Evolutionary conservation across 352 stramenopile species (phyloP).

Genomic region (Globisporangium paddicum): DNA sequence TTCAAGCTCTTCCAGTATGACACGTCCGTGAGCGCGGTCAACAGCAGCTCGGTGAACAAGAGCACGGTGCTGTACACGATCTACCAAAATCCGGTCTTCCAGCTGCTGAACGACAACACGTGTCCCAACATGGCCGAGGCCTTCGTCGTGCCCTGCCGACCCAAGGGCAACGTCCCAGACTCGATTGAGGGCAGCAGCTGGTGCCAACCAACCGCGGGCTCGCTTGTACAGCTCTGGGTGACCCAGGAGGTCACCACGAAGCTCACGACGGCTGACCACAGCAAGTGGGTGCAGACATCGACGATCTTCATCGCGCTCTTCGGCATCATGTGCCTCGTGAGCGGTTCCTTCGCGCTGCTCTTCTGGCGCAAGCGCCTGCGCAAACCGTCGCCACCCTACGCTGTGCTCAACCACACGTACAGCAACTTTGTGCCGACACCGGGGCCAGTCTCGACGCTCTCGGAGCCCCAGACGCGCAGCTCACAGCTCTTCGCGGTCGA

Average conservation of each 20-base stretch:
- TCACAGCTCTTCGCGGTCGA: conserved; percentile 7
- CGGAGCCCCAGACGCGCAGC: conserved; percentile 3
- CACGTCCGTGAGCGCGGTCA: background rate
- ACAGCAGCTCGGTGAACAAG: background rate
- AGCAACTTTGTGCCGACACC: conserved; percentile 5
- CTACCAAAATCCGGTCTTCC: conserved; percentile 26
- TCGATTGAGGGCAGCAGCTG: conserved; percentile 14
- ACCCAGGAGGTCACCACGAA: background rate
- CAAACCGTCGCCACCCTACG: conserved; percentile 5
- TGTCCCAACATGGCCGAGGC: conserved; percentile 26
- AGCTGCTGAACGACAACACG: conserved; percentile 10
- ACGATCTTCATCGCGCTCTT: conserved; percentile 16
- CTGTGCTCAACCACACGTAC: conserved; percentile 2
- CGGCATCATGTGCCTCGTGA: conserved; percentile 7
- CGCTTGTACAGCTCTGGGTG: conserved; percentile 41
- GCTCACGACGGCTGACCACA: background rate
- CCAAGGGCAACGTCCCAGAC: conserved; percentile 1
- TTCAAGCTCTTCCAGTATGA: conserved; percentile 35
- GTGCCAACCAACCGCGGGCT: conserved; percentile 27
- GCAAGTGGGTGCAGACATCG: conserved; percentile 8
- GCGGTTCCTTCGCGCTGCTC: conserved; percentile 3
- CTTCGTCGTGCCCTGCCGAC: conserved; percentile 44
- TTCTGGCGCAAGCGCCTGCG: conserved; percentile 1
- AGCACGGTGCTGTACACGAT: conserved; percentile 35
- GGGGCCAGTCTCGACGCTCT: background rate